Evolutionary conservation across 2,329 filamentous ascomycete genomes (phyloP), one percentile per base, ranked within the genome.

Genomic region (Arthrobotrys megalospora): DNA sequence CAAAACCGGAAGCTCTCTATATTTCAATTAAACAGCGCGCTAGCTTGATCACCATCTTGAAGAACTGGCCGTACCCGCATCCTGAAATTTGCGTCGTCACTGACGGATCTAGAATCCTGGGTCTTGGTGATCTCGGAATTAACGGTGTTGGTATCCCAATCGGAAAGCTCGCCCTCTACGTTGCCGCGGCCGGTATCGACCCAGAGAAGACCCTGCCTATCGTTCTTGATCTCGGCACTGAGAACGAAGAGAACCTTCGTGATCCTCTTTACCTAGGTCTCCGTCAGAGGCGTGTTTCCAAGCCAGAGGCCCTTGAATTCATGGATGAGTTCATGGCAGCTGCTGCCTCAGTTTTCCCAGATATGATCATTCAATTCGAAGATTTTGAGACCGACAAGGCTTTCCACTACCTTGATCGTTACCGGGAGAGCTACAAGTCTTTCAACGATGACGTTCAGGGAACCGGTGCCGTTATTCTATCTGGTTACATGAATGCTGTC

Each of bases 391-490:
- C 95, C 83, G 75, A 78, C 47, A 78, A 78, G 52, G 95, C 96
- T 55, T 99, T 99, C 89, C 91, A 92, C 80, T 95, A 96, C 83
- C 89, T 98, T 48, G 92, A 96, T 84, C 90, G 93, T 78, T 98
- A 98, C 86, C 91, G 93, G 82, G 88, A 94, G 84, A 89, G 88
- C 80, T 94, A 97, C 87, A 94, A 93, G 85, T 96, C 93, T 88
- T 99, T 99, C 90, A 98, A 98, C 85, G 96, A 98, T 83, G 95
- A 99, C 84, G 95, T 99, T 83, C 95, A 98, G 87, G 95, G 95
- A 81, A 98, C 96, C 81, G 96, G 96, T 82, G 94, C 95, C 80
- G 96, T 99, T 82, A 94, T 98, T 79, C 89, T 97, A 67, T 95
- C 89, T 80, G 95, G 95, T 81, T 88, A 92, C 84, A 90, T 92